Evolutionary conservation across 1,284 basidiomycete genomes (phyloP).

Genomic region (Ganoderma meredithae): DNA sequence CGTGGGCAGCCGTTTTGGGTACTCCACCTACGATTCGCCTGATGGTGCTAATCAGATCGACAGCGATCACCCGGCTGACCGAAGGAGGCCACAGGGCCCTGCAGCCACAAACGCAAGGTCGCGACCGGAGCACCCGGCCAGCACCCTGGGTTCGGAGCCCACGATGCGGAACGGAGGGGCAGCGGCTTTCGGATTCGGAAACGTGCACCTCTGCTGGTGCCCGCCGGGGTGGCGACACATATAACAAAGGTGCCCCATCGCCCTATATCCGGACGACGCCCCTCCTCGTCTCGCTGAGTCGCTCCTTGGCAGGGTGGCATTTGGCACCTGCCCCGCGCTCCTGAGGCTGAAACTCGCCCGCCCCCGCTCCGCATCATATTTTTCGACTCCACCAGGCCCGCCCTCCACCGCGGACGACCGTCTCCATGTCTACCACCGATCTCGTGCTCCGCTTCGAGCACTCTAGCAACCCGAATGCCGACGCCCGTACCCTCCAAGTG

Average conservation of each 20-base stretch:
- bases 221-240: slow-evolving; percentile 7
- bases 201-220: slow-evolving; percentile 1
- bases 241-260: slow-evolving; percentile 8
- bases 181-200: slow-evolving; percentile 8
- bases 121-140: slow-evolving; percentile 10
- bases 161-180: slow-evolving; percentile 10
- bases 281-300: slow-evolving; percentile 1
- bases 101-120: slow-evolving; percentile 4
- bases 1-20: background rate
- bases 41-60: slow-evolving; percentile 39
- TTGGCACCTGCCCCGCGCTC: background rate
- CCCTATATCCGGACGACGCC: slow-evolving; percentile 4
- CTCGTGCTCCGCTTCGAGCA: slow-evolving; percentile 53
- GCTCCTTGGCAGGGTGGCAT: background rate
- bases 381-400: slow-evolving; percentile 7
- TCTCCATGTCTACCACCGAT: slow-evolving; percentile 42
- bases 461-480: slow-evolving; percentile 43
- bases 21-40: slow-evolving; percentile 16
- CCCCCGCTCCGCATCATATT: slow-evolving; percentile 2
- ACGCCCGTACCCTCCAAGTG: slow-evolving; percentile 55
- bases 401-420: background rate
- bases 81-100: slow-evolving; percentile 18
- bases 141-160: slow-evolving; percentile 6
- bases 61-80: slow-evolving; percentile 29
- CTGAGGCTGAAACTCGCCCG: background rate